Base-by-base conservation (phyloP, 148 eudicot species). In the Gaultheria prostrata region DNA sequence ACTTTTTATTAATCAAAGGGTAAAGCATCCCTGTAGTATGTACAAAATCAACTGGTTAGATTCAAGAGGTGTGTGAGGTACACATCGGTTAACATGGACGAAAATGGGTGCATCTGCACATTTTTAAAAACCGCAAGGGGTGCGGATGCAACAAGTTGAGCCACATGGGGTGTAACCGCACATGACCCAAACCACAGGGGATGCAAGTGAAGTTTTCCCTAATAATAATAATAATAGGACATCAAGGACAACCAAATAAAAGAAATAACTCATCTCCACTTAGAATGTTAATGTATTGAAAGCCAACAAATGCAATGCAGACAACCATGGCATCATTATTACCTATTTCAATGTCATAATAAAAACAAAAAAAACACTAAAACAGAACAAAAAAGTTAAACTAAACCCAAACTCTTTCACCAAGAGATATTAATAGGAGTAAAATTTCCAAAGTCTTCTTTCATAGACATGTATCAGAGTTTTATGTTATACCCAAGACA, bases 241-340 rank as follows among this genome's bases (percentile, higher is more conserved):
- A 32, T 54, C 80, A 12, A 50, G 11, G 26, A 78, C 12, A 53
- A 54, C 43, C 5, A 11, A 28, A 54, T 32, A 17, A 32, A 50
- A 77, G 59, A 78, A 53, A 5, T 9, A 33, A 78, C 45, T 78
- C n/a, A 75, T 73, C 78, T 15, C 35, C 71, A 28, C 71, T 26
- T 3, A 26, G 71, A 65, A 12, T 12, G 26, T 11, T 65, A 11
- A 65, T 11, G 33, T 65, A 28, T 65, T 65, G 17, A 70, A 70
- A 70, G 75, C 6, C 10, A 17, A 70, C 43, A 70, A 33, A 70
- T 70, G 73, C 35, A 67, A 69, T 69, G 73, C 73, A 26, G 39
- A 69, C 73, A 69, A 33, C 80, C 14, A 56, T 78, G 67, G 59
- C 21, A 78, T 54, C 35, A 12, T 28, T 43, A 15, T 78, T 3